Evolutionary conservation across 2,329 filamentous ascomycete genomes (phyloP).

Genomic region (Pyrenochaeta sp.): DNA sequence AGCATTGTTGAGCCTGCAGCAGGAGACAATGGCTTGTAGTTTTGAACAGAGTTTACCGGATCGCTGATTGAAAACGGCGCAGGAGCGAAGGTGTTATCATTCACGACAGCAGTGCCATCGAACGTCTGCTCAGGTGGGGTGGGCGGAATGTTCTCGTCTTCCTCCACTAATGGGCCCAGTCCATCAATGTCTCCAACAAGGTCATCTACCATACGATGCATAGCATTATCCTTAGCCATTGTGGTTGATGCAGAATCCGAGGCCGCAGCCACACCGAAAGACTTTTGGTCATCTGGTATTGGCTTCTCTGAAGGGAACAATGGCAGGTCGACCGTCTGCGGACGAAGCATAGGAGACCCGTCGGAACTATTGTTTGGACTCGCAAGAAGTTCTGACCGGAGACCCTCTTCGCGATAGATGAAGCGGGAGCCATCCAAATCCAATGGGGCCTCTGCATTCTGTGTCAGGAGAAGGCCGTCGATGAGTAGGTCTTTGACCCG

Average conservation of each 20-base stretch:
- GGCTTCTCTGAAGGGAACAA: conserved; percentile 37
- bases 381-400: conserved; percentile 60
- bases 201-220: conserved; percentile 67
- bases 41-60: conserved; percentile 47
- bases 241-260: conserved; percentile 60
- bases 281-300: conserved; percentile 47
- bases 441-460: conserved; percentile 59
- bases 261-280: conserved; percentile 42
- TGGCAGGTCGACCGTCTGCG: conserved; percentile 50
- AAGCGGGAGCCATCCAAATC: conserved; percentile 60
- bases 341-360: conserved; percentile 50
- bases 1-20: conserved; percentile 32
- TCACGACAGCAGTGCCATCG: conserved; percentile 49
- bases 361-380: conserved; percentile 53
- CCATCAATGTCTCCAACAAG: conserved; percentile 58
- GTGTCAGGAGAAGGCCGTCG: conserved; percentile 66
- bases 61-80: conserved; percentile 47
- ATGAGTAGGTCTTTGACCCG: conserved; percentile 70
- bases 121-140: conserved; percentile 58
- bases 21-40: conserved; percentile 44
- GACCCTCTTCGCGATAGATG: conserved; percentile 62
- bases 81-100: conserved; percentile 40
- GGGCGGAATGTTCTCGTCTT: conserved; percentile 55
- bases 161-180: conserved; percentile 51
- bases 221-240: conserved; percentile 56